Evolutionary conservation across 2,329 filamentous ascomycete species (phyloP).

Genomic region (Colletotrichum coccodes): DNA sequence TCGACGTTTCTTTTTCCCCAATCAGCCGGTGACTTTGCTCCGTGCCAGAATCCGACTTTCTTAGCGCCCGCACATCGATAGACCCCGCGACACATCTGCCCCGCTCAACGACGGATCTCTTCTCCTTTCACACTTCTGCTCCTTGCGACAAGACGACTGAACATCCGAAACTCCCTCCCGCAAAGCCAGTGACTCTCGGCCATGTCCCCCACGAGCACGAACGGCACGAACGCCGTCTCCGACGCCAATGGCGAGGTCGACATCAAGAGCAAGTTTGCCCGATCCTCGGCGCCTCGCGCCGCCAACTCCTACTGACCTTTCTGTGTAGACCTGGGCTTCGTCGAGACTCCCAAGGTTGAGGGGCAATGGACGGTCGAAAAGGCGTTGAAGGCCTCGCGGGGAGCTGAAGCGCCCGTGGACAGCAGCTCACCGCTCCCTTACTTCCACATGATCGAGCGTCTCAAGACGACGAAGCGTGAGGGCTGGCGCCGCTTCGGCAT

Average conservation of each 20-base stretch:
- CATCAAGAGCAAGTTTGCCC: constrained; percentile 22
- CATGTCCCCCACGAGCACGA: constrained; percentile 16
- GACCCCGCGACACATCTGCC: background rate
- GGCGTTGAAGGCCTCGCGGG: constrained; percentile 29
- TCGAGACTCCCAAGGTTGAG: constrained; percentile 35
- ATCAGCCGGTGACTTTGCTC: no score
- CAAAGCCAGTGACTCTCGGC: background rate
- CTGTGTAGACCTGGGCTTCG: constrained; percentile 36
- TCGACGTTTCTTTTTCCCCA: background rate
- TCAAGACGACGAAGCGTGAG: constrained; percentile 97
- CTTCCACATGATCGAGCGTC: constrained; percentile 91
- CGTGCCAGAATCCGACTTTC: no score
- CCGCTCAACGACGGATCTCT: background rate
- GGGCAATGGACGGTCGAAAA: constrained; percentile 39
- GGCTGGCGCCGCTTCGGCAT: constrained; percentile 94
- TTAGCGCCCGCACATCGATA: background rate
- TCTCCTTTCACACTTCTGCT: no score
- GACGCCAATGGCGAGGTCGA: constrained; percentile 21
- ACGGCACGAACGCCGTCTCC: constrained; percentile 10
- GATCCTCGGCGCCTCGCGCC: background rate
- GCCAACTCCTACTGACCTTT: background rate
- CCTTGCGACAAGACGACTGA: background rate
- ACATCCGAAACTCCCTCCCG: no score
- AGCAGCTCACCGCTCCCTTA: constrained; percentile 84
- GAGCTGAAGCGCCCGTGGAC: constrained; percentile 61